These are phyloP conservation scores for Rostrohypoxylon terebratum DNA, from an alignment of 495 filamentous ascomycete species.

Conservation along the genomic window DNA sequence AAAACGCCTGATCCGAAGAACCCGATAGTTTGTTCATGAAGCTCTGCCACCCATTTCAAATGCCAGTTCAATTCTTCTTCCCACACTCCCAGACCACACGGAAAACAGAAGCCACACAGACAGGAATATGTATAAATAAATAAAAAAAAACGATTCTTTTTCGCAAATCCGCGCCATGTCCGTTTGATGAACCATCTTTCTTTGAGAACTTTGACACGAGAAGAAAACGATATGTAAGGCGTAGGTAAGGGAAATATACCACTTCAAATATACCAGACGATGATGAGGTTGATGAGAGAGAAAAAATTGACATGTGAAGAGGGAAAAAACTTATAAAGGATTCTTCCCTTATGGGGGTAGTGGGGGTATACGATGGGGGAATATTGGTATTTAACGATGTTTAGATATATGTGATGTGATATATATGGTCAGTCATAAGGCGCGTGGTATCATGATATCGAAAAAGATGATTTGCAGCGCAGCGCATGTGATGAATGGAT, in stretches of 20 bases:
- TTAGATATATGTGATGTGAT: constrained; percentile 3
- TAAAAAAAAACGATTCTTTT: constrained; percentile 9
- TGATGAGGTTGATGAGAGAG: background rate
- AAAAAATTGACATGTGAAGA: background rate
- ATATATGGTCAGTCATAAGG: constrained; percentile 33
- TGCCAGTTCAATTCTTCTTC: constrained; percentile 17
- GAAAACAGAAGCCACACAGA: background rate
- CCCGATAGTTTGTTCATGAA: constrained; percentile 26
- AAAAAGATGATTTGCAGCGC: constrained; percentile 34
- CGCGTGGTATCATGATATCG: constrained; percentile 45
- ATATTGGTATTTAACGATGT: constrained; percentile 20
- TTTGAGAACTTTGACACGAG: background rate
- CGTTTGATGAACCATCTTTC: constrained; percentile 36
- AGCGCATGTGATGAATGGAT: background rate
- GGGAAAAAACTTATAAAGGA: constrained; percentile 23
- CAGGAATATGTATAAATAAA: background rate
- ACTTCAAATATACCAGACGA: constrained; percentile 10
- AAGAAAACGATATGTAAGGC: background rate
- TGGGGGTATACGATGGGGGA: constrained; percentile 41
- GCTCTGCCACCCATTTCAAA: constrained; percentile 28
- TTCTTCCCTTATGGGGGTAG: constrained; percentile 23
- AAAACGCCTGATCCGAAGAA: constrained; percentile 31
- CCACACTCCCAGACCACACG: background rate
- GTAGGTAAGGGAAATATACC: constrained; percentile 4
- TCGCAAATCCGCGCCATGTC: constrained; percentile 39